These are phyloP conservation scores for Apiospora aurea DNA, from an alignment of 2,329 filamentous ascomycete species.

Conservation along the genomic window DNA sequence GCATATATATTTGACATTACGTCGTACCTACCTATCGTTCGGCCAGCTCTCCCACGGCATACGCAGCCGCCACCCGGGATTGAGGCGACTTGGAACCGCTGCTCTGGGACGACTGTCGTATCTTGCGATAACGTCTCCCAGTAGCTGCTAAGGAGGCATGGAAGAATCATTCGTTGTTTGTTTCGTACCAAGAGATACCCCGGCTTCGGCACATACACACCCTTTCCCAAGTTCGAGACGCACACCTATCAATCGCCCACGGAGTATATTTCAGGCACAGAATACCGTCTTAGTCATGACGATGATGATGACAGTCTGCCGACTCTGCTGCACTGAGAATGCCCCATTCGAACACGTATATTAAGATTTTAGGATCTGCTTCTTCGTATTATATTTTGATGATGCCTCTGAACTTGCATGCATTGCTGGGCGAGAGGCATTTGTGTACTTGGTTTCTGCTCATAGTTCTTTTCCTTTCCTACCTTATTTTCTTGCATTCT, in stretches of 20 bases:
- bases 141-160: neutral
- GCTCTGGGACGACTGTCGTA: neutral
- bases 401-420: slow-evolving; percentile 12
- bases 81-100: neutral
- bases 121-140: neutral
- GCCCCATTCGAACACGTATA: slow-evolving; percentile 8
- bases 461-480: neutral
- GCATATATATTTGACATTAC: neutral
- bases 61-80: neutral
- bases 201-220: slow-evolving; percentile 18
- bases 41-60: neutral
- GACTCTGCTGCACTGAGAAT: neutral
- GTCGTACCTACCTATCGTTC: neutral
- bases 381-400: slow-evolving; percentile 17
- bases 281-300: neutral
- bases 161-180: slow-evolving; percentile 21
- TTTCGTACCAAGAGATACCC: slow-evolving; percentile 22
- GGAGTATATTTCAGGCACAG: neutral
- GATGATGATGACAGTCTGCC: neutral
- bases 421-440: slow-evolving; percentile 18
- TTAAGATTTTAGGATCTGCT: slow-evolving; percentile 13
- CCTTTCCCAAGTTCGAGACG: slow-evolving; percentile 5
- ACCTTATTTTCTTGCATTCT: neutral
- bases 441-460: neutral
- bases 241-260: neutral